A percentile compares a stretch with the other conserved stretches of the same genome.
These are phyloP conservation scores for Bretschneidera sinensis DNA, from an alignment of 345 rosid genomes.

Conservation along the genomic window DNA sequence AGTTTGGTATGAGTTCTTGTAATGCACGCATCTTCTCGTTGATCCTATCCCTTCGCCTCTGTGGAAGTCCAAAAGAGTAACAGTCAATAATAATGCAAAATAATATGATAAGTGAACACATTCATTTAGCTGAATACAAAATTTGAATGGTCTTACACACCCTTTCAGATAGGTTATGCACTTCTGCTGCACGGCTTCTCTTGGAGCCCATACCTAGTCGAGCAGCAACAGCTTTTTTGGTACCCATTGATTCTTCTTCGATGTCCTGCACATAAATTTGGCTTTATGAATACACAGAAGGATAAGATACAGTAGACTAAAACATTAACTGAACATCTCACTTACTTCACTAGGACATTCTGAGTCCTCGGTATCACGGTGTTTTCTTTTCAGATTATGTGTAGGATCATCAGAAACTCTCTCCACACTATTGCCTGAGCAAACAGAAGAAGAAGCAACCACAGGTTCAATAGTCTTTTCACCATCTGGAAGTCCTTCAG, in stretches of 20 bases:
- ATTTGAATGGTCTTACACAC: slow-evolving; percentile 35
- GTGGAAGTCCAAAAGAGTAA: slow-evolving; percentile 16
- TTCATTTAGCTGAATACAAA: too few relatives aligned
- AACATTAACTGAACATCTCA: slow-evolving; percentile 2
- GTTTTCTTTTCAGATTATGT: slow-evolving; percentile 58
- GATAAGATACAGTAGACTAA: not conserved
- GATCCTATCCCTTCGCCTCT: slow-evolving; percentile 90
- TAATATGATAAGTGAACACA: not conserved
- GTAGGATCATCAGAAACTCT: slow-evolving; percentile 49
- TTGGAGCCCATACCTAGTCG: slow-evolving; percentile 48
- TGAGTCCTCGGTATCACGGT: slow-evolving; percentile 45
- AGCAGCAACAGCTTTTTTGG: slow-evolving; percentile 38
- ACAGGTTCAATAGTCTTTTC: slow-evolving; percentile 49
- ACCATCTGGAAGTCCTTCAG: slow-evolving; percentile 35
- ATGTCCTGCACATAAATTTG: slow-evolving; percentile 44
- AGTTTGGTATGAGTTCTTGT: slow-evolving; percentile 93
- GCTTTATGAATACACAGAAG: not conserved
- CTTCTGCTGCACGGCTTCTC: slow-evolving; percentile 93
- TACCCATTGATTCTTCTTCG: slow-evolving; percentile 60
- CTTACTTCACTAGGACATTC: slow-evolving; percentile 76
- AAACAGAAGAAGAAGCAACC: slow-evolving; percentile 66
- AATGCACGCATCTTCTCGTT: slow-evolving; percentile 93
- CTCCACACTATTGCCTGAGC: slow-evolving; percentile 67
- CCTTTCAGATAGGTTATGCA: slow-evolving; percentile 95
- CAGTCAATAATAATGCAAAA: slow-evolving; percentile 3